A percentile compares a stretch with the other conserved stretches of the same genome.
phyloP scores from a whole-genome alignment of 1,139 yeast genomes.

The Blastobotrys persicus region DNA sequence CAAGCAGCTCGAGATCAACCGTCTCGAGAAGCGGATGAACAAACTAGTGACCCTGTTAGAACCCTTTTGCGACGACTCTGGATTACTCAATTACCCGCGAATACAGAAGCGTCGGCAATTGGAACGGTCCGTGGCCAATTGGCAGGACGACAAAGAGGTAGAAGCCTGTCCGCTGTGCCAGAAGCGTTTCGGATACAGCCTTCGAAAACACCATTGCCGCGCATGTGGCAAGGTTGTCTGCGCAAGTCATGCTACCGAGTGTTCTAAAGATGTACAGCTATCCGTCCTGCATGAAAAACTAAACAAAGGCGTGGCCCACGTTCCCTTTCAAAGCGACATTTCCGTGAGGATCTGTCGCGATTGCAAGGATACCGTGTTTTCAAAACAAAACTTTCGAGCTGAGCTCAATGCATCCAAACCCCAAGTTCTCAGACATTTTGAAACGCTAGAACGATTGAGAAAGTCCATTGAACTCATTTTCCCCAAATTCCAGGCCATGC shows the following conservation, averaged over 20 bases:
- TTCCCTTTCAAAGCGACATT: constrained; percentile 29
- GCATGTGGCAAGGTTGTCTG: constrained; percentile 83
- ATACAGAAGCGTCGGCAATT: constrained; percentile 36
- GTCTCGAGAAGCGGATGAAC: constrained; percentile 62
- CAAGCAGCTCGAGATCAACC: constrained; percentile 47
- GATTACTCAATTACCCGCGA: constrained; percentile 29
- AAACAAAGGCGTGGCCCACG: constrained; percentile 22
- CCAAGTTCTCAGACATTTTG: constrained; percentile 34
- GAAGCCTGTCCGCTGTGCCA: constrained; percentile 64
- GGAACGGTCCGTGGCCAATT: constrained; percentile 57
- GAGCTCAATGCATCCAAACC: constrained; percentile 38
- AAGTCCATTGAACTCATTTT: constrained; percentile 40
- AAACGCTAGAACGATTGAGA: constrained; percentile 38
- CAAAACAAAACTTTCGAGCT: constrained; percentile 50
- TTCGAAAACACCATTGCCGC: constrained; percentile 84
- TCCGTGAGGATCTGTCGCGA: constrained; percentile 58
- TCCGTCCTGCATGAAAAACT: constrained; percentile 45
- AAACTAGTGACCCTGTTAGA: constrained; percentile 41
- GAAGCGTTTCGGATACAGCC: constrained; percentile 52
- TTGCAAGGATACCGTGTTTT: constrained; percentile 64
- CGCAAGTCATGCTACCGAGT: constrained; percentile 57
- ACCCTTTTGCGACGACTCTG: constrained; percentile 23
- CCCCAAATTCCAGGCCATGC: constrained; percentile 44
- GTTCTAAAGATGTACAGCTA: constrained; percentile 73
- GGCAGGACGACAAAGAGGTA: constrained; percentile 61